Base-by-base conservation (phyloP, 1,139 yeast species). In the Zygoascus sp. region DNA sequence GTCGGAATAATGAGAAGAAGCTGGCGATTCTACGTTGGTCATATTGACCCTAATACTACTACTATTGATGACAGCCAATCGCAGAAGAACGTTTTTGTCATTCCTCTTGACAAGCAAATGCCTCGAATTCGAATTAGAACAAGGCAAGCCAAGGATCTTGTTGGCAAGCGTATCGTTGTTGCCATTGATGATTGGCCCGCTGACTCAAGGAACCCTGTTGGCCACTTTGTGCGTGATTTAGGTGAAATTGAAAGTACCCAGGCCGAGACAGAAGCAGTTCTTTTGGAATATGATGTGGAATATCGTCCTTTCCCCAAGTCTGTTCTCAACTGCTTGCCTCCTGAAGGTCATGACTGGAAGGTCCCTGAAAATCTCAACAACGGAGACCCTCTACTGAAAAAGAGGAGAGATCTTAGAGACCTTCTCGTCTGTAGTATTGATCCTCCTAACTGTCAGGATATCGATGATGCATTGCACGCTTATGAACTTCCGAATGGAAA, bases 381-480 rank as follows among this genome's bases (percentile, higher is more conserved):
- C 49, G 80, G 78, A 3, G 76, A 71, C 41, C 69, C 66, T 2
- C 55, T 51, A 36, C 55, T 64, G 30, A 59, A 55, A 38, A 55
- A 71, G 27, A 80, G 99, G 64, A 77, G 72, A 48, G 99, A 94
- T 66, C 73, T 90, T 52, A 79, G 98, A 61, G 94, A 92, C 58
- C 80, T 88, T 58, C 72, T 88, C 41, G 89, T 94, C 36, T 94
- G 99, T 65, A 85, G 96, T 34, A 94, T 94, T 56, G 99, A 94
- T 74, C 99, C 99, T 11, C 97, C 97, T 2, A 83, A 85, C 39
- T 92, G 98, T 80, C 97, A 90, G 56, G 99, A 94, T 77, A 94
- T 94, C 58, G 99, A 94, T 72, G 99, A 94, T 71, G 98, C 99
- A 1, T 72, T 94, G 48, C 98, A 94, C 64, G 97, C 98, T 0